phyloP scores from a whole-genome alignment of 2,329 filamentous ascomycete genomes.

The Penicillium sp. region DNA sequence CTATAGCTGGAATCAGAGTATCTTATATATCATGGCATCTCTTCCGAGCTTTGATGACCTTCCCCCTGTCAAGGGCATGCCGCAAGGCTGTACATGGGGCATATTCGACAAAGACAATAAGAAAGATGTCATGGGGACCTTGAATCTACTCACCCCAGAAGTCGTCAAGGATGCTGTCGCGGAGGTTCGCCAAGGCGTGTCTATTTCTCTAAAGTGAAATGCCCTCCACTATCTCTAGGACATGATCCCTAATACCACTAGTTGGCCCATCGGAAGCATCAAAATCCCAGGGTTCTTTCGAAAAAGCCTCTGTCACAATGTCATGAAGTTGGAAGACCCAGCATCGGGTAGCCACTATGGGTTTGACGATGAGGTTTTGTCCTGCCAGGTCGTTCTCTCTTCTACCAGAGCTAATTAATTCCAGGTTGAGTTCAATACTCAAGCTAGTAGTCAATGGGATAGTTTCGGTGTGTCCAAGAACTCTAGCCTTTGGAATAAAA shows the following conservation, averaged over 20 bases:
- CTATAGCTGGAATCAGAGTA: not conserved
- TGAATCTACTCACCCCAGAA: conserved; percentile 49
- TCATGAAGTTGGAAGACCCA: conserved; percentile 27
- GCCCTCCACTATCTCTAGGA: conserved; percentile 11
- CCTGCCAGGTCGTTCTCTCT: not conserved
- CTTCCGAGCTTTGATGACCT: conserved; percentile 43
- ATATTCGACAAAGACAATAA: conserved; percentile 41
- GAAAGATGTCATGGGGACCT: conserved; percentile 45
- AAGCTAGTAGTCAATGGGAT: conserved; percentile 50
- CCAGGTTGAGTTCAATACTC: conserved; percentile 47
- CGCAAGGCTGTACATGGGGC: conserved; percentile 48
- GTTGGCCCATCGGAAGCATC: conserved; percentile 32
- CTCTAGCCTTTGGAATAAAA: not conserved
- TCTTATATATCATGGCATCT: not conserved
- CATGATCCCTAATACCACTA: not conserved
- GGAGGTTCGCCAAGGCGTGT: conserved; percentile 45
- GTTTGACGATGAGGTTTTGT: conserved; percentile 46
- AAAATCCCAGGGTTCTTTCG: conserved; percentile 39
- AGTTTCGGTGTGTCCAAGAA: conserved; percentile 40
- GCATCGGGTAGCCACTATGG: conserved; percentile 38
- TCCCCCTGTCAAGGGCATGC: conserved; percentile 43
- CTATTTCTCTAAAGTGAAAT: conserved; percentile 46
- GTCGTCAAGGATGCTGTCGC: conserved; percentile 44
- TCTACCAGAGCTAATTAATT: not conserved
- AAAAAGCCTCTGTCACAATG: conserved; percentile 33